Evolutionary conservation across 2,329 filamentous ascomycete species (phyloP).

Genomic region (Clonostachys rhizophaga): DNA sequence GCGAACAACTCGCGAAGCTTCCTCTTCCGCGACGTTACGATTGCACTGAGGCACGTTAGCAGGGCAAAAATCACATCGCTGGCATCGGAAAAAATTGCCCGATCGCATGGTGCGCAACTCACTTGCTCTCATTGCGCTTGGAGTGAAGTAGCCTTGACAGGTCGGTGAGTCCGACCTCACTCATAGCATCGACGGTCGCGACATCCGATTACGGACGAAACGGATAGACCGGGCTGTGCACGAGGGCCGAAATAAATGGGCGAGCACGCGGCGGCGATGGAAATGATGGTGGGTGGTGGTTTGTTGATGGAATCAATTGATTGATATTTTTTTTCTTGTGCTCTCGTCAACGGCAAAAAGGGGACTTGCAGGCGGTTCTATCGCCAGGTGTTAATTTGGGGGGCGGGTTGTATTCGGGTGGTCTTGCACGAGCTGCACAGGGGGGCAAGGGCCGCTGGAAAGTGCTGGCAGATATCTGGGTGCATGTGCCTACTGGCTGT

Average conservation of each 20-base stretch:
- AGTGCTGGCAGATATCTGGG: too few species aligned
- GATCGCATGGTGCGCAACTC: conserved; percentile 35
- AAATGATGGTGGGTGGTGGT: conserved; percentile 9
- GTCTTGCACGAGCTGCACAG: neutral
- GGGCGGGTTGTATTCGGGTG: neutral
- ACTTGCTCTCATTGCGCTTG: conserved; percentile 60
- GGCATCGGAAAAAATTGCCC: conserved; percentile 44
- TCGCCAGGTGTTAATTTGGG: neutral
- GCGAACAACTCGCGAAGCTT: conserved; percentile 85
- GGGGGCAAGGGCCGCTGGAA: too few species aligned
- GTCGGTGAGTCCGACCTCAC: conserved; percentile 64
- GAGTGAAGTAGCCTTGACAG: conserved; percentile 61
- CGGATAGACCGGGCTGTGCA: conserved; percentile 3
- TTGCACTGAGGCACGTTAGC: conserved; percentile 52
- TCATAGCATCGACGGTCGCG: conserved; percentile 65
- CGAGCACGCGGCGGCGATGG: conserved; percentile 23
- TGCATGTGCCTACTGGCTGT: too few species aligned
- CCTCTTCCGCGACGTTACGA: conserved; percentile 81
- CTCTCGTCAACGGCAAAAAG: neutral
- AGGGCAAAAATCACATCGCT: conserved; percentile 36
- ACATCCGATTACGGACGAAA: conserved; percentile 53
- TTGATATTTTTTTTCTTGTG: conserved; percentile 6
- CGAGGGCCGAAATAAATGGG: conserved; percentile 1
- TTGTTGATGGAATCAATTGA: conserved; percentile 3
- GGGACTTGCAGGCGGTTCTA: neutral